Evolutionary conservation across 2,329 filamentous ascomycete genomes (phyloP).

Genomic region (Arthrobotrys pseudoclavata): DNA sequence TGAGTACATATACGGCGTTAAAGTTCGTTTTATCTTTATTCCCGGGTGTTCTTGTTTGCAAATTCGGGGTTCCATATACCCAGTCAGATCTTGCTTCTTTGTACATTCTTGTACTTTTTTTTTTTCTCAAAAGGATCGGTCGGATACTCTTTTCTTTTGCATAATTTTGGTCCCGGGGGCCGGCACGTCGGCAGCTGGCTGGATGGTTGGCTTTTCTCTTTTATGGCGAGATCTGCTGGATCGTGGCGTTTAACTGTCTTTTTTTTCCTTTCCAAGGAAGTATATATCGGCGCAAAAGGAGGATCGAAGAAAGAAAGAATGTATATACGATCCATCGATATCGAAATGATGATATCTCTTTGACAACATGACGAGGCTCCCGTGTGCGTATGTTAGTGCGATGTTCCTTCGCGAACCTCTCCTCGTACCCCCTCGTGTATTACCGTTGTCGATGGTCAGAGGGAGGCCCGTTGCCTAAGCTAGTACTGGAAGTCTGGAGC

Average conservation of each 20-base stretch:
- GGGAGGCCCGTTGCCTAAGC: not conserved
- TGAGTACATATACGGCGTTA: not conserved
- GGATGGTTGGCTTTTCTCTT: not conserved
- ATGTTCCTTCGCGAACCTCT: no score
- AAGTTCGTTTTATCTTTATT: not conserved
- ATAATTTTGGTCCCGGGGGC: not conserved
- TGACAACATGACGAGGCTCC: not conserved
- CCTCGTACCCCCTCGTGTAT: no score
- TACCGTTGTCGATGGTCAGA: not conserved
- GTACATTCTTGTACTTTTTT: constrained; percentile 8
- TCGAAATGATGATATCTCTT: not conserved
- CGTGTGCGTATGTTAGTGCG: no score
- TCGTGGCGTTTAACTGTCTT: not conserved
- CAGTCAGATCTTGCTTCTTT: not conserved
- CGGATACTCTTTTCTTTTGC: constrained; percentile 2
- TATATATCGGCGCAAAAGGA: not conserved
- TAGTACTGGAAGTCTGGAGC: not conserved
- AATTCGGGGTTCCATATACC: not conserved
- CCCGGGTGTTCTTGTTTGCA: not conserved
- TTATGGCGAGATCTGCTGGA: not conserved
- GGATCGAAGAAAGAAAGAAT: not conserved
- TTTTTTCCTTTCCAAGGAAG: not conserved
- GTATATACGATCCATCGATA: not conserved
- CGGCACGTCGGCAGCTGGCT: constrained; percentile 9
- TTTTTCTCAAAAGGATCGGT: constrained; percentile 1